phyloP scores from a whole-genome alignment of 2,329 filamentous ascomycete genomes.

The Chaetomiaceae sp. region DNA sequence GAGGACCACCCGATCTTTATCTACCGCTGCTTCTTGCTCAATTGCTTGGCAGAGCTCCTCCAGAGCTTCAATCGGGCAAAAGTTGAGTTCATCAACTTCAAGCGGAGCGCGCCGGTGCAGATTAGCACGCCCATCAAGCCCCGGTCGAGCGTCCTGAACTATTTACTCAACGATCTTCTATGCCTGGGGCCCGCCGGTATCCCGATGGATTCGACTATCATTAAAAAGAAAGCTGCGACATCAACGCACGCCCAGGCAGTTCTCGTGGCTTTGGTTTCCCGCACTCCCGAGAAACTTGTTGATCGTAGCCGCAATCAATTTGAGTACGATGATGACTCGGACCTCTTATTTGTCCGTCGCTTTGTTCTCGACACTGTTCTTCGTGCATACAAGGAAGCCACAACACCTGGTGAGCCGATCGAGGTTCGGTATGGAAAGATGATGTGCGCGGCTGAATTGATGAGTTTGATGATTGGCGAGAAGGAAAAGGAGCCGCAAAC shows the following conservation, averaged over 20 bases:
- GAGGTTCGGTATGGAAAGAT: conserved; percentile 85
- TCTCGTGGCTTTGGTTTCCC: conserved; percentile 79
- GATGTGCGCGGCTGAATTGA: conserved; percentile 82
- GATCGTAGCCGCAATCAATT: conserved; percentile 54
- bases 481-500: conserved; percentile 58
- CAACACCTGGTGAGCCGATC: conserved; percentile 69
- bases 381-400: conserved; percentile 87
- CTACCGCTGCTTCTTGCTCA: conserved; percentile 90
- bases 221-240: conserved; percentile 82
- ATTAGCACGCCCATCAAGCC: conserved; percentile 90
- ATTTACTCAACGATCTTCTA: conserved; percentile 77
- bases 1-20: conserved; percentile 95
- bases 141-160: conserved; percentile 87
- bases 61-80: conserved; percentile 92
- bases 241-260: conserved; percentile 82
- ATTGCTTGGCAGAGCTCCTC: conserved; percentile 85
- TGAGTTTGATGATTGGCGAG: conserved; percentile 85
- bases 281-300: conserved; percentile 72
- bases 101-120: conserved; percentile 79
- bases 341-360: conserved; percentile 85
- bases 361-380: conserved; percentile 93
- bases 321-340: conserved; percentile 71
- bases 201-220: conserved; percentile 66
- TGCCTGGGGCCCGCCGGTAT: conserved; percentile 58
- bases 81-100: conserved; percentile 99